phyloP scores from a whole-genome alignment of 768 basidiomycete species.

The Coprinopsis marcescibilis region DNA sequence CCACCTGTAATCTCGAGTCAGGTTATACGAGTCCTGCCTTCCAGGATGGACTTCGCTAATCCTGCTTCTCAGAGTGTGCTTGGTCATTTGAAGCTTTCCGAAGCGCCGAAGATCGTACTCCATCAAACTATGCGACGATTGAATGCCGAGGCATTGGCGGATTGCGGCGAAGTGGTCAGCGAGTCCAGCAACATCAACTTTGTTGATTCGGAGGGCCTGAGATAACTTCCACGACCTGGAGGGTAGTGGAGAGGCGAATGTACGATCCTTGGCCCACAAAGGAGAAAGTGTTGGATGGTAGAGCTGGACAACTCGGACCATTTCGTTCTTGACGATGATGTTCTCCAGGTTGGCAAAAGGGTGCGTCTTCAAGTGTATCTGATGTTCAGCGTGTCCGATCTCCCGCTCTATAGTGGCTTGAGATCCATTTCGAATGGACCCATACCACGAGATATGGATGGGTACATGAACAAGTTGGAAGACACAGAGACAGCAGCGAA shows the following conservation, averaged over 20 bases:
- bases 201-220: neutral
- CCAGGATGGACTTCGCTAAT: slow-evolving; percentile 10
- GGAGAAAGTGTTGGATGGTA: slow-evolving; percentile 16
- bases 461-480: slow-evolving; percentile 32
- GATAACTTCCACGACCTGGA: neutral
- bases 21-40: neutral
- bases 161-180: neutral
- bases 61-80: slow-evolving; percentile 7
- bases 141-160: neutral
- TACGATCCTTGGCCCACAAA: neutral
- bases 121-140: neutral
- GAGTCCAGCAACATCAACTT: neutral
- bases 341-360: slow-evolving; percentile 27
- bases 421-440: slow-evolving; percentile 28
- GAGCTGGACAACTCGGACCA: slow-evolving; percentile 16
- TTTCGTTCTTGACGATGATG: slow-evolving; percentile 20
- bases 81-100: slow-evolving; percentile 13
- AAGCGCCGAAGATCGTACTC: slow-evolving; percentile 4
- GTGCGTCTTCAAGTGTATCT: slow-evolving; percentile 25
- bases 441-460: slow-evolving; percentile 29
- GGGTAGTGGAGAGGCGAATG: neutral
- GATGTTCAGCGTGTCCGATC: slow-evolving; percentile 23
- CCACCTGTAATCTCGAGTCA: slow-evolving; percentile 8
- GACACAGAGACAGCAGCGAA: slow-evolving; percentile 21
- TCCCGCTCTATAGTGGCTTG: slow-evolving; percentile 25